phyloP scores from a whole-genome alignment of 2,329 filamentous ascomycete species.

The Stenocarpella maydis region DNA sequence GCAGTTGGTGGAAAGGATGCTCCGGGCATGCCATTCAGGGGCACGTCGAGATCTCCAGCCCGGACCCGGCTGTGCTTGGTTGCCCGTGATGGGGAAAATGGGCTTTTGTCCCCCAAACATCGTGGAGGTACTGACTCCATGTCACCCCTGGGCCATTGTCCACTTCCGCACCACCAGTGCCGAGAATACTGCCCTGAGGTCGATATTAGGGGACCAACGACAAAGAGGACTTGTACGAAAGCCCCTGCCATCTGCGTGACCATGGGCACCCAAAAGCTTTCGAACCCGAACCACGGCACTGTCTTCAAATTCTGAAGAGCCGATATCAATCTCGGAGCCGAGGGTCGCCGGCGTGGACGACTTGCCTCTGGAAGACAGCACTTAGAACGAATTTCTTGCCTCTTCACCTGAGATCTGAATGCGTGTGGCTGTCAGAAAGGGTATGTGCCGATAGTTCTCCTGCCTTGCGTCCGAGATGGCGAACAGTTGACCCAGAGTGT shows the following conservation, averaged over 20 bases:
- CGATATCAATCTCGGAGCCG: too few relatives aligned
- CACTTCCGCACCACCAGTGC: neutral
- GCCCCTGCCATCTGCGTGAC: neutral
- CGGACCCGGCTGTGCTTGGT: neutral
- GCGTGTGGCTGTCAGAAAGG: neutral
- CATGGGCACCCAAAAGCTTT: neutral
- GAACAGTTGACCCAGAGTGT: neutral
- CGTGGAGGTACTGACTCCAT: neutral
- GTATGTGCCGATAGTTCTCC: neutral
- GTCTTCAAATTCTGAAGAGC: neutral
- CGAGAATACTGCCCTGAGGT: neutral
- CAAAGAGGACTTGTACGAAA: neutral
- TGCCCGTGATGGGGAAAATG: neutral
- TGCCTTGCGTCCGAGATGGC: too few relatives aligned
- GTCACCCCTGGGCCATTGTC: neutral
- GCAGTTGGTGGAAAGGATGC: neutral
- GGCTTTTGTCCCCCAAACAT: neutral
- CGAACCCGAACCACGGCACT: neutral
- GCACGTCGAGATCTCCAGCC: neutral
- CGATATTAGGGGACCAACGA: too few relatives aligned
- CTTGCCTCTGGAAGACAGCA: too few relatives aligned
- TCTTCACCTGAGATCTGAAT: neutral
- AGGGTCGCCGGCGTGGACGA: neutral
- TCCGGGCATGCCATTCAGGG: neutral
- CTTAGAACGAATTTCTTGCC: too few relatives aligned